Evolutionary conservation across 1,139 yeast genomes (phyloP), one percentile per base, ranked within the genome.

Genomic region (Scheffersomyces titani): DNA sequence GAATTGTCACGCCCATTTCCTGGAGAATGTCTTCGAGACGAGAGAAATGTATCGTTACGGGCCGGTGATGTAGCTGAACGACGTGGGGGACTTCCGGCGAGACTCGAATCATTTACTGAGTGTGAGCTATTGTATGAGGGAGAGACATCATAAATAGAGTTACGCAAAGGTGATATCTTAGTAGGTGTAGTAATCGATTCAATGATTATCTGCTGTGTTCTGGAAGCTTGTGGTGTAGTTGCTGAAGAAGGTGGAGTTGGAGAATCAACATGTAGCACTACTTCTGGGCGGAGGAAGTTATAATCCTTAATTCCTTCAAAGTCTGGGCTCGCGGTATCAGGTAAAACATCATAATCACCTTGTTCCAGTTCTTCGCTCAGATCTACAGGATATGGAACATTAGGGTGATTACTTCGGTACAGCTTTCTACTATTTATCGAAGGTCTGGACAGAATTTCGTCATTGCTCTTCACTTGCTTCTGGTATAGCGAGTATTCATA

Each of bases 1-100:
- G 78, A 73, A 46, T 75, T 59, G 56, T 74, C 70, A 54, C 61
- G 52, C 13, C 64, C 52, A 22, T 56, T 22, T 46, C 49, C 19
- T 46, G 49, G 49, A 16, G 62, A 55, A 47, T 57, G 47, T 19
- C 47, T 20, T n/a, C 49, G 19, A 46, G 49, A 22, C 22, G 49
- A 19, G 22, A 22, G 20, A 30, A 30, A 30, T 13, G 49, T 46
- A 19, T 46, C 22, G 22, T 46, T 19, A 19, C 49, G 19, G 22
- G 20, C 22, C 3, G 49, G 49, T 11, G 40, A 30, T 11, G 13
- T 11, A 30, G 40, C 9, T 30, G 16, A 30, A 30, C 40, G 40
- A 9, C 40, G 40, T 11, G 13, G 40, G 13, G 40, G 40, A 11
- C 40, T 30, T 9, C 40, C 40, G 13, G 40, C 13, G 13, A 30